Evolutionary conservation across 2,329 filamentous ascomycete species (phyloP).

Genomic region (Ilyonectria sp.): DNA sequence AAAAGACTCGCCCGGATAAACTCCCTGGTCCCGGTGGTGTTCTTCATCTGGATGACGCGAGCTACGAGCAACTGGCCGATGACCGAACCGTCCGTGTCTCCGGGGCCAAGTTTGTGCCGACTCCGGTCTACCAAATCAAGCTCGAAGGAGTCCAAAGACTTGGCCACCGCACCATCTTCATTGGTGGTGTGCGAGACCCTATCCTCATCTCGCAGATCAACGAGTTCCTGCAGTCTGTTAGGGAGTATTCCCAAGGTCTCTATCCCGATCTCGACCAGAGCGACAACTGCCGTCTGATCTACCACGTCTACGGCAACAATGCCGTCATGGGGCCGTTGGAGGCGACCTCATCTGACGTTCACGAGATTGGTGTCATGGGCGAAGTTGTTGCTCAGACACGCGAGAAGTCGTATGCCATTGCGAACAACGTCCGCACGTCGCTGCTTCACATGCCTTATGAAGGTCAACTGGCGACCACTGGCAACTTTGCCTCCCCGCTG

Average conservation of each 20-base stretch:
- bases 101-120: conserved; percentile 55
- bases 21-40: conserved; percentile 64
- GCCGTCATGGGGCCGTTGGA: conserved; percentile 53
- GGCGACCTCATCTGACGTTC: conserved; percentile 41
- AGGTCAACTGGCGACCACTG: conserved; percentile 64
- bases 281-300: conserved; percentile 56
- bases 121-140: conserved; percentile 61
- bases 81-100: conserved; percentile 56
- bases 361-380: conserved; percentile 62
- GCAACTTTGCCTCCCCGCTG: conserved; percentile 60
- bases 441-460: conserved; percentile 62
- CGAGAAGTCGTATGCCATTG: conserved; percentile 59
- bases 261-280: conserved; percentile 41
- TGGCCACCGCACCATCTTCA: conserved; percentile 62
- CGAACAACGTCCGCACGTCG: conserved; percentile 57
- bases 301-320: conserved; percentile 61
- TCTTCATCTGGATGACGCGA: conserved; percentile 57
- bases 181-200: conserved; percentile 63
- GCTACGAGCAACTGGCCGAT: conserved; percentile 56
- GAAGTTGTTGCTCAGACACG: conserved; percentile 62
- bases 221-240: conserved; percentile 51
- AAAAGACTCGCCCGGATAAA: conserved; percentile 66
- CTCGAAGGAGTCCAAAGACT: conserved; percentile 61
- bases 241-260: conserved; percentile 39
- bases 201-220: conserved; percentile 61